Percentiles rank a stretch among this genome's conserved stretches.
Evolutionary conservation across 208 protist genomes (phyloP).

Genomic region (Trypanosoma boissoni): DNA sequence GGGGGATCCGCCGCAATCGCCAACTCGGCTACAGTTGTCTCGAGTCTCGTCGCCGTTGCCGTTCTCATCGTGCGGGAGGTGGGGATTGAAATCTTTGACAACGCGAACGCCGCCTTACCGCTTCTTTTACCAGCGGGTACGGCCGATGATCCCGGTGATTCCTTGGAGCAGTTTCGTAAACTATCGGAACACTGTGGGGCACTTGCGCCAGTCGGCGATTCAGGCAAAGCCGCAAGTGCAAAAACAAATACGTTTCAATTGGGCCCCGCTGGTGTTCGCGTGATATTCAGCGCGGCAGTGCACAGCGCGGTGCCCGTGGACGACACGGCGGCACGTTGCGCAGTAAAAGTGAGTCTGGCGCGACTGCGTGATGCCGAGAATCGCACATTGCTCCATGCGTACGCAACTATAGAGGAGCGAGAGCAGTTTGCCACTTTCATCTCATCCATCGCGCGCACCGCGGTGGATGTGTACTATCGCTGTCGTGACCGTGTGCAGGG

Average conservation of each 20-base stretch:
- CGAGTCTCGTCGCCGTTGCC: conserved; percentile 11
- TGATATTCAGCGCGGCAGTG: conserved; percentile 12
- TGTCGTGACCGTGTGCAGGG: conserved; percentile 13
- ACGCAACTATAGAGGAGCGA: conserved; percentile 7
- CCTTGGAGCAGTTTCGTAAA: conserved; percentile 3
- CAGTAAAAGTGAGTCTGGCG: conserved; percentile 17
- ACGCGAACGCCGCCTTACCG: conserved; percentile 2
- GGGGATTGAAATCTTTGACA: conserved; percentile 27
- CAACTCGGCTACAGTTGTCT: neutral
- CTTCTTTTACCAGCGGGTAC: neutral
- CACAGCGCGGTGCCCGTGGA: conserved; percentile 11
- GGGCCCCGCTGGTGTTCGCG: conserved; percentile 8
- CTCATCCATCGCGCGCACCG: neutral
- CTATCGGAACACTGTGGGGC: conserved; percentile 5
- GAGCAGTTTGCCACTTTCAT: conserved; percentile 13
- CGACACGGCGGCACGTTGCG: conserved; percentile 1
- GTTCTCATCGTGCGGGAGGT: conserved; percentile 22
- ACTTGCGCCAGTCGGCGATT: too few relatives aligned
- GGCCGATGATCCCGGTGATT: neutral
- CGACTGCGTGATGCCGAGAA: conserved; percentile 1
- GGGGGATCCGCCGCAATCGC: conserved; percentile 4
- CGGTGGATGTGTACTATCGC: neutral
- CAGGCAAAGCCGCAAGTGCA: neutral
- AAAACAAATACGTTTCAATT: conserved; percentile 13
- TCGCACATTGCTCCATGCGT: neutral